Percentiles rank a stretch among this genome's conserved stretches.
Conservation (phyloP, 2,329 filamentous ascomycete species). For the Cladosporium sp. region DNA sequence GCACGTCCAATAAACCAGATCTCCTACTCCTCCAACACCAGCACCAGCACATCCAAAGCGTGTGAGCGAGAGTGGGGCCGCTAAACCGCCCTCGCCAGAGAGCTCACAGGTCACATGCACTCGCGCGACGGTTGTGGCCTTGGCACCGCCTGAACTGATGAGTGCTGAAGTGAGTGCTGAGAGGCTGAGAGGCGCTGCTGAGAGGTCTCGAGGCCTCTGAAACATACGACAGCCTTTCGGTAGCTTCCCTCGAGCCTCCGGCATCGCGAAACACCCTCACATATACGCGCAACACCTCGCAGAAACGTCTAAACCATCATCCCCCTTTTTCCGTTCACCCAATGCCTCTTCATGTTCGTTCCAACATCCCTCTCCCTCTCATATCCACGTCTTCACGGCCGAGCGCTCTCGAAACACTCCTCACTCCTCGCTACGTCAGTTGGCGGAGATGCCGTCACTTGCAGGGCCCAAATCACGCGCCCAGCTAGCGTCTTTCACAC, state of each 20-base stretch:
- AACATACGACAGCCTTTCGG: conserved; percentile 18
- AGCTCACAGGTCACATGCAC: conserved; percentile 18
- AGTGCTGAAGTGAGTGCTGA: too few species aligned
- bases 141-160: conserved; percentile 7
- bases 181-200: too few species aligned
- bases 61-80: conserved; percentile 16
- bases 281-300: not conserved
- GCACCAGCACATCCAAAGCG: conserved; percentile 11
- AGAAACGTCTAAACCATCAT: not conserved
- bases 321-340: not conserved
- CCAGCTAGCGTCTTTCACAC: conserved; percentile 17
- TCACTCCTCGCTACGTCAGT: conserved; percentile 15
- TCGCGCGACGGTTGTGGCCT: conserved; percentile 18
- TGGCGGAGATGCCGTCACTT: conserved; percentile 20
- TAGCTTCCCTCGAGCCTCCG: not conserved
- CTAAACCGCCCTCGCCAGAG: conserved; percentile 19
- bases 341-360: not conserved
- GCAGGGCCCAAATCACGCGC: conserved; percentile 22
- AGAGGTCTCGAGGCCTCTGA: conserved; percentile 7
- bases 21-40: not conserved
- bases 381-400: not conserved
- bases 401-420: not conserved
- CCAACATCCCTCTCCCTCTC: not conserved
- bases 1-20: conserved; percentile 8
- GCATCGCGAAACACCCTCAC: not conserved